These are phyloP conservation scores for Carpinus viminea DNA, from an alignment of 306 rosid species.

Conservation along the genomic window DNA sequence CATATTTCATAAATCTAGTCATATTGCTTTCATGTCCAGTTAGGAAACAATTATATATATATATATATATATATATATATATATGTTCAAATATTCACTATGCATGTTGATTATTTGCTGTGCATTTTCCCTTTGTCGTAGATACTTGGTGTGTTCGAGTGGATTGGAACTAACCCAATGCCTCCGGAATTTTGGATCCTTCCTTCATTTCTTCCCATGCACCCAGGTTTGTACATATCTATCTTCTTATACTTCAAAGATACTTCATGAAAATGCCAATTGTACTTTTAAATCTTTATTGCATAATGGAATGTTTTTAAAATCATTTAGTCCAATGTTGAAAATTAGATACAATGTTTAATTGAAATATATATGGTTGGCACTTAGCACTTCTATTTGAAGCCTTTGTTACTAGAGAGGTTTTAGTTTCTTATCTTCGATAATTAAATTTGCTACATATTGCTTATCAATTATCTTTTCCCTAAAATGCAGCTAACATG, in stretches of 20 bases:
- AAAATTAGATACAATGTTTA: too few species aligned
- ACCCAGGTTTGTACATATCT: neutral
- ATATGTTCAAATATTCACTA: too few species aligned
- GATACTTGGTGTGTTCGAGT: conserved; percentile 30
- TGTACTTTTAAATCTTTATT: neutral
- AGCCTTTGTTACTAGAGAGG: neutral
- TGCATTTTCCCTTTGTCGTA: neutral
- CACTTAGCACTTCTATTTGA: neutral
- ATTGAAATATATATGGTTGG: neutral
- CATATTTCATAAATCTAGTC: neutral
- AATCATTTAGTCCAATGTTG: neutral
- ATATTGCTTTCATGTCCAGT: too few species aligned
- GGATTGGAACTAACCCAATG: conserved; percentile 23
- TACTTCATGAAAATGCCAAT: neutral
- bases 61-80: too few species aligned
- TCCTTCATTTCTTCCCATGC: conserved; percentile 1
- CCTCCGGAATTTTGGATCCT: conserved; percentile 23
- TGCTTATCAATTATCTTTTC: neutral
- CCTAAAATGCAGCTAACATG: conserved; percentile 65
- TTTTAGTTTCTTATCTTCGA: neutral
- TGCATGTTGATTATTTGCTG: neutral
- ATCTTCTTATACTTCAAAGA: neutral
- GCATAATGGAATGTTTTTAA: neutral
- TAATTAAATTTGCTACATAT: neutral
- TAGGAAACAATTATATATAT: too few species aligned